Conservation (phyloP, 2,329 filamentous ascomycete species). For the Pestalotiopsis sp. region DNA sequence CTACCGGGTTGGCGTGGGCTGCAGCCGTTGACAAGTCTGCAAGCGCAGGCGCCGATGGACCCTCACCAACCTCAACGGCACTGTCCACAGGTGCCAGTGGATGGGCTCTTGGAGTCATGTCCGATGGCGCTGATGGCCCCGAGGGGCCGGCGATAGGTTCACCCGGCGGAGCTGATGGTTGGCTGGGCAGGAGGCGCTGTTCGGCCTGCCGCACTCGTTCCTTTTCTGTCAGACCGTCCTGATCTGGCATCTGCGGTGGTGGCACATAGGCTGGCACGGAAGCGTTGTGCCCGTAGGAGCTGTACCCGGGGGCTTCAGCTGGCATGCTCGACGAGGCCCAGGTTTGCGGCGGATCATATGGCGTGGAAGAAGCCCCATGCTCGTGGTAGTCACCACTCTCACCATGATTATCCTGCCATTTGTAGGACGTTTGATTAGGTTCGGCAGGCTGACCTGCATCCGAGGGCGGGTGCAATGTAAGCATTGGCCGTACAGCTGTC, state of each 20-base stretch:
- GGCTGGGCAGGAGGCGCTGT: constrained; percentile 77
- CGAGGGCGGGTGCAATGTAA: constrained; percentile 23
- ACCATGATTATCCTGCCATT: constrained; percentile 33
- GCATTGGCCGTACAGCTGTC: constrained; percentile 24
- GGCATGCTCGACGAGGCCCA: constrained; percentile 29
- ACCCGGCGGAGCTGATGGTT: constrained; percentile 55
- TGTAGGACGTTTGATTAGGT: constrained; percentile 26
- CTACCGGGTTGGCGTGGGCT: constrained; percentile 40
- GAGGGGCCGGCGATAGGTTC: constrained; percentile 44
- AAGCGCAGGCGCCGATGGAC: constrained; percentile 47
- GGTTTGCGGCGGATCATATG: constrained; percentile 23
- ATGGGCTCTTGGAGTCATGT: background rate
- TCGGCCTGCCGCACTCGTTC: constrained; percentile 78
- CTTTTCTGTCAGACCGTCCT: constrained; percentile 76
- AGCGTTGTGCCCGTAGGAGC: constrained; percentile 30
- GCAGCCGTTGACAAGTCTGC: constrained; percentile 40
- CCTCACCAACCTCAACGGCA: constrained; percentile 25
- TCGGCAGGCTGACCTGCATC: constrained; percentile 19
- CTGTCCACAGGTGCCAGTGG: background rate
- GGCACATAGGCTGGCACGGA: constrained; percentile 56
- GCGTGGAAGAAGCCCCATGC: constrained; percentile 8
- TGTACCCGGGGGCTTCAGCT: constrained; percentile 36
- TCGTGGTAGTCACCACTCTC: constrained; percentile 26
- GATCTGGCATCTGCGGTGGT: constrained; percentile 60
- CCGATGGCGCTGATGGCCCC: constrained; percentile 27